Evolutionary conservation across 202 grass and related monocot genomes (phyloP).

Genomic region (Carex arenaria): DNA sequence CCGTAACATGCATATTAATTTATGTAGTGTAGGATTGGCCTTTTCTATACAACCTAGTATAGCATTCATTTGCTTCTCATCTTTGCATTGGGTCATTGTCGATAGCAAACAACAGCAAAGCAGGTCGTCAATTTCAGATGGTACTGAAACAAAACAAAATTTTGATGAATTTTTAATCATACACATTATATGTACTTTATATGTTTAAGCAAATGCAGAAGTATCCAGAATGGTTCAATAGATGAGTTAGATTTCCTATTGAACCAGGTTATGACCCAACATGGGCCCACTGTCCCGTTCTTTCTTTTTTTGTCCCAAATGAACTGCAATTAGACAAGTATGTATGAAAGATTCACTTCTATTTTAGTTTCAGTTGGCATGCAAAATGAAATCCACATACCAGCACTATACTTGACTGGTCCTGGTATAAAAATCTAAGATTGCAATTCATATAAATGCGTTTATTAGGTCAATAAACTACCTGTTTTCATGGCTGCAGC

Average conservation of each 20-base stretch:
- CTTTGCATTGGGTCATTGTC: constrained; percentile 42
- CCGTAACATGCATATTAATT: constrained; percentile 50
- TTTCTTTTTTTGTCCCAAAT: background rate
- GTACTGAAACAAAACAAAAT: constrained; percentile 15
- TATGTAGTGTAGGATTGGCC: constrained; percentile 47
- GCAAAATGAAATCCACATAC: background rate
- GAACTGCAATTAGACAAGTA: background rate
- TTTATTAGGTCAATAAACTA: constrained; percentile 3
- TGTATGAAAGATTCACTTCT: background rate
- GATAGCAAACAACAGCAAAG: constrained; percentile 86
- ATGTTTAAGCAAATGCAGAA: background rate
- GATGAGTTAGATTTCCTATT: background rate
- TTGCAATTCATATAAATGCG: background rate
- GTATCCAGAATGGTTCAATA: background rate
- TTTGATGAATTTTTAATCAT: background rate
- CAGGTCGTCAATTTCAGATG: constrained; percentile 45
- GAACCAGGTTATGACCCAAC: background rate
- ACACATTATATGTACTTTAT: background rate
- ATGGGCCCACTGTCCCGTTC: background rate
- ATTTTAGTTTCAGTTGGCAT: background rate
- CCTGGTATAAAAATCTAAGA: background rate
- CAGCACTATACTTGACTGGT: background rate
- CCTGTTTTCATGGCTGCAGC: constrained; percentile 34
- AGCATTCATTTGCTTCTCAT: constrained; percentile 37
- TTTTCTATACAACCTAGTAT: constrained; percentile 61